Conservation (phyloP, 1,139 yeast genomes). For the Zygotorulaspora mrakii region DNA sequence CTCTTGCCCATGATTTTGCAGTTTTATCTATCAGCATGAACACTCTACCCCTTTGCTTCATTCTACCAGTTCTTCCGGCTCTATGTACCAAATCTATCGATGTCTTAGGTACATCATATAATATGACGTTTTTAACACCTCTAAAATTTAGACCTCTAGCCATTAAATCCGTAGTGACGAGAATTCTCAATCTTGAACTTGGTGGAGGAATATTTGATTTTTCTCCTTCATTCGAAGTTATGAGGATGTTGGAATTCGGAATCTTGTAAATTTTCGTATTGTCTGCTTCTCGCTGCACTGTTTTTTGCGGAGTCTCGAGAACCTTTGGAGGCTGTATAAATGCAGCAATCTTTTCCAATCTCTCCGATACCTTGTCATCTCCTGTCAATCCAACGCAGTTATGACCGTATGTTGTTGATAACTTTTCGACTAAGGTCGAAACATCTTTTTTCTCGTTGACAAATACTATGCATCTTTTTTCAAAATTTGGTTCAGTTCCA, state of each 20-base stretch:
- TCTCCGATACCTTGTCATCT: conserved; percentile 53
- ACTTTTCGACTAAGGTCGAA: conserved; percentile 48
- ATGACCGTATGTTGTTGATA: conserved; percentile 55
- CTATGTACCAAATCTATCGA: conserved; percentile 87
- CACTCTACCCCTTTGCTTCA: conserved; percentile 85
- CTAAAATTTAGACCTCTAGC: conserved; percentile 89
- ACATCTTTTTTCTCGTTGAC: conserved; percentile 74
- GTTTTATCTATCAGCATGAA: conserved; percentile 65
- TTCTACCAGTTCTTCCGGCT: conserved; percentile 91
- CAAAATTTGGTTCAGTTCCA: conserved; percentile 71
- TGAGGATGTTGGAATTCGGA: conserved; percentile 31
- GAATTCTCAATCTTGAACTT: conserved; percentile 47
- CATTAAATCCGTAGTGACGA: conserved; percentile 84
- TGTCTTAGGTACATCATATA: conserved; percentile 80
- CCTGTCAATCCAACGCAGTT: conserved; percentile 65
- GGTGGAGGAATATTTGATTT: conserved; percentile 29
- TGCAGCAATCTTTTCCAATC: conserved; percentile 53
- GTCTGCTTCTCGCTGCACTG: too few relatives aligned
- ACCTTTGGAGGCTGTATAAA: conserved; percentile 58
- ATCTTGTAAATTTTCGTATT: conserved; percentile 13
- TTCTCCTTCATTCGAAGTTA: conserved; percentile 9
- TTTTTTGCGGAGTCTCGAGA: too few relatives aligned
- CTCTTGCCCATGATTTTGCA: conserved; percentile 74
- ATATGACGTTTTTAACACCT: conserved; percentile 73
- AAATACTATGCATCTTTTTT: conserved; percentile 81